These are phyloP conservation scores for Ampelocalamus luodianensis DNA, from an alignment of 176 grass and related monocot genomes.

Conservation along the genomic window DNA sequence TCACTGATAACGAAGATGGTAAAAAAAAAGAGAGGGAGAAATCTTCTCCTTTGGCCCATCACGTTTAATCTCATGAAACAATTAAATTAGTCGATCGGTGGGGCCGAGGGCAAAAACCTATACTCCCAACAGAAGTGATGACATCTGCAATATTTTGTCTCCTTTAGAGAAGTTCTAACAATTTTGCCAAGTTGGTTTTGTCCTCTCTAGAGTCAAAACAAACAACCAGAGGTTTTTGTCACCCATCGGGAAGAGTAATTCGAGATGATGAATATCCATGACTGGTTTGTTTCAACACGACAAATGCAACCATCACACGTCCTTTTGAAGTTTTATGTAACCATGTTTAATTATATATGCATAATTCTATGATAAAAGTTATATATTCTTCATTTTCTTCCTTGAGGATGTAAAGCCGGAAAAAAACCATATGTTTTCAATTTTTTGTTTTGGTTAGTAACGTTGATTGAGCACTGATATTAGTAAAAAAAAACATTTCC, in stretches of 20 bases:
- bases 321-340: background rate
- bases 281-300: background rate
- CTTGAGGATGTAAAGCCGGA: background rate
- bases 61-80: background rate
- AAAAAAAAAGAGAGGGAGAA: background rate
- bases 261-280: background rate
- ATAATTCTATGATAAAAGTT: too few relatives aligned
- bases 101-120: background rate
- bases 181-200: slow-evolving; percentile 8
- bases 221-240: background rate
- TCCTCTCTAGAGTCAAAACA: background rate
- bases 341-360: background rate
- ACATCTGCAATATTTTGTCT: slow-evolving; percentile 1
- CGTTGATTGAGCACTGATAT: too few relatives aligned
- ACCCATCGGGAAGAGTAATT: background rate
- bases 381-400: too few relatives aligned
- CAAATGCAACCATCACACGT: background rate
- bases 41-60: background rate
- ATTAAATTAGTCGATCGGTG: background rate
- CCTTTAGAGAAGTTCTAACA: background rate
- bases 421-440: background rate
- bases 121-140: background rate
- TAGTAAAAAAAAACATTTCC: too few relatives aligned
- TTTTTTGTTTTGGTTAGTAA: background rate
- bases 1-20: background rate